phyloP scores from a whole-genome alignment of 2,329 filamentous ascomycete species.

The Diatrype stigma region DNA sequence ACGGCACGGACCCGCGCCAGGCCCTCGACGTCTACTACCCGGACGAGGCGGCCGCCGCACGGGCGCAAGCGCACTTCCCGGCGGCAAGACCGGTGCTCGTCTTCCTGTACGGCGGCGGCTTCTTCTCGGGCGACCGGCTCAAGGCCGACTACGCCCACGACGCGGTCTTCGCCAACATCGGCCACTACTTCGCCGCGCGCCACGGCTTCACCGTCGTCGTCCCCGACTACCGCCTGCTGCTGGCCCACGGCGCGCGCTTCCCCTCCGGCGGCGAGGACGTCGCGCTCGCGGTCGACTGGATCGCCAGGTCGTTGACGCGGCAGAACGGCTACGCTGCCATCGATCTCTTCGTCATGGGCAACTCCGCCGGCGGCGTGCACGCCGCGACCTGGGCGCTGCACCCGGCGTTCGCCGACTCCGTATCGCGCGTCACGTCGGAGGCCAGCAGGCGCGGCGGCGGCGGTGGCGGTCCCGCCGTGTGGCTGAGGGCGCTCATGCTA shows the following conservation, averaged over 20 bases:
- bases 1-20: constrained; percentile 32
- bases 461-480: constrained; percentile 8
- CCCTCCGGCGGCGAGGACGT: constrained; percentile 38
- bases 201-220: constrained; percentile 32
- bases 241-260: constrained; percentile 31
- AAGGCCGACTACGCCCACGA: constrained; percentile 20
- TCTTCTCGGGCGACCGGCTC: constrained; percentile 29
- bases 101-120: constrained; percentile 31
- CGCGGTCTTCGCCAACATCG: constrained; percentile 33
- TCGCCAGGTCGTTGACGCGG: constrained; percentile 17
- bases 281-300: constrained; percentile 31
- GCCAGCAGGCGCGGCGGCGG: not conserved
- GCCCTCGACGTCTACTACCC: constrained; percentile 35
- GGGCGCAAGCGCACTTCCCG: too few relatives aligned
- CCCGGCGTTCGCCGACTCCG: constrained; percentile 15
- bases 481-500: constrained; percentile 16
- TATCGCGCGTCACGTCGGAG: constrained; percentile 7
- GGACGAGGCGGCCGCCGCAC: constrained; percentile 3
- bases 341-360: constrained; percentile 34
- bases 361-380: constrained; percentile 37
- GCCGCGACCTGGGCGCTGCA: constrained; percentile 31
- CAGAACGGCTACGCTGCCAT: constrained; percentile 21
- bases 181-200: constrained; percentile 33
- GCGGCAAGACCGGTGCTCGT: constrained; percentile 20
- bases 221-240: constrained; percentile 34